Conservation (phyloP, 2,329 filamentous ascomycete genomes). For the Fusarium acutatum region DNA sequence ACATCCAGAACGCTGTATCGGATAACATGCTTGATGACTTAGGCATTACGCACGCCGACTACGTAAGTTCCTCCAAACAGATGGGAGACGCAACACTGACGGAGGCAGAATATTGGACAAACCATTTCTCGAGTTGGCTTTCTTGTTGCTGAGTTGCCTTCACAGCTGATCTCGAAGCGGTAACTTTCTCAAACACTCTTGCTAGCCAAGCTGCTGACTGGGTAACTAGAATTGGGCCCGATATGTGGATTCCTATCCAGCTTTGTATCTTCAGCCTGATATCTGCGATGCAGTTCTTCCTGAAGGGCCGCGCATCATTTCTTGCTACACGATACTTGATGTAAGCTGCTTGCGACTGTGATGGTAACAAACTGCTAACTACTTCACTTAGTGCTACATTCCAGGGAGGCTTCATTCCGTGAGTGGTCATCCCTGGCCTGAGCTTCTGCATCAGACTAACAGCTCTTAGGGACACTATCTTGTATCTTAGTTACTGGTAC, state of each 20-base stretch:
- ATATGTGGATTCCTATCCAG: constrained; percentile 60
- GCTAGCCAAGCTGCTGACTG: too few relatives aligned
- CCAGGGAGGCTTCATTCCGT: too few relatives aligned
- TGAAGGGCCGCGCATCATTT: constrained; percentile 45
- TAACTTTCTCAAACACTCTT: too few relatives aligned
- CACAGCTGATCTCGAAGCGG: constrained; percentile 17
- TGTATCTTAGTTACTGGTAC: not conserved
- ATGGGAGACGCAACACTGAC: not conserved
- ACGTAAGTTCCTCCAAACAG: not conserved
- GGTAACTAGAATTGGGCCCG: constrained; percentile 56
- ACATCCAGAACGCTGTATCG: constrained; percentile 48
- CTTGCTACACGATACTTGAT: constrained; percentile 33
- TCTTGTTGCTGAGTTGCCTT: constrained; percentile 12
- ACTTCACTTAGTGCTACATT: too few relatives aligned
- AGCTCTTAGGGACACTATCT: too few relatives aligned
- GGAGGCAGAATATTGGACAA: constrained; percentile 6
- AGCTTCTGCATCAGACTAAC: too few relatives aligned
- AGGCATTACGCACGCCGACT: constrained; percentile 20
- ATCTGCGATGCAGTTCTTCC: constrained; percentile 46
- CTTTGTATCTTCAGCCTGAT: constrained; percentile 49
- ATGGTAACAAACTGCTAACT: too few relatives aligned
- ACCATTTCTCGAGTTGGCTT: constrained; percentile 26
- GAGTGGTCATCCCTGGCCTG: too few relatives aligned
- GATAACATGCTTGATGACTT: constrained; percentile 48
- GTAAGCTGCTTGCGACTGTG: too few relatives aligned